These are phyloP conservation scores for Aspergillus sp. DNA, from an alignment of 2,329 filamentous ascomycete genomes.

Conservation along the genomic window DNA sequence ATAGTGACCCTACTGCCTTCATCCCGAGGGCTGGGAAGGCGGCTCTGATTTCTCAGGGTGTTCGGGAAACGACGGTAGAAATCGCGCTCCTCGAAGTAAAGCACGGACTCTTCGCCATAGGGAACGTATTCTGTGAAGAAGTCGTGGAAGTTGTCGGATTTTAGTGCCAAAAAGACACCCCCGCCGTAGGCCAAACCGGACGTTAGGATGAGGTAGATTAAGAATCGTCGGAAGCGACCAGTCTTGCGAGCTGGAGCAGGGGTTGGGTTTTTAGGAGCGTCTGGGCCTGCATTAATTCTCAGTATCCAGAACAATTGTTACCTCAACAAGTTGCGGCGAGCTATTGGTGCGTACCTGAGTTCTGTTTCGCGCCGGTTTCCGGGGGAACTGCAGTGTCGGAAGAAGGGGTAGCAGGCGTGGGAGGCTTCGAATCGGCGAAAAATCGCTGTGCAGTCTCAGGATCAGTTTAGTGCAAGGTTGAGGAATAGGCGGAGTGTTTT, in stretches of 20 bases:
- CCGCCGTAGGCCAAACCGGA: constrained; percentile 78
- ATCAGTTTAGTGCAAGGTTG: constrained; percentile 24
- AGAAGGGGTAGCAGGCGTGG: constrained; percentile 45
- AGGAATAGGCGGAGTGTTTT: constrained; percentile 25
- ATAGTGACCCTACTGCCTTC: constrained; percentile 75
- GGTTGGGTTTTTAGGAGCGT: constrained; percentile 37
- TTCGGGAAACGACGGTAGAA: constrained; percentile 81
- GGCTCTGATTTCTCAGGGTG: constrained; percentile 50
- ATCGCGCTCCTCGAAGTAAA: constrained; percentile 93
- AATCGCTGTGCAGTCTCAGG: constrained; percentile 41
- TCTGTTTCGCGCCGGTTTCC: constrained; percentile 49
- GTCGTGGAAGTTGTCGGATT: constrained; percentile 98
- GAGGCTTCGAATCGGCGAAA: constrained; percentile 51
- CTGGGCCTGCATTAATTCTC: constrained; percentile 38
- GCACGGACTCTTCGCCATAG: constrained; percentile 88
- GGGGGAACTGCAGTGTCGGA: constrained; percentile 50
- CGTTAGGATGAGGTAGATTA: constrained; percentile 74
- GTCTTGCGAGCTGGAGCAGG: constrained; percentile 59
- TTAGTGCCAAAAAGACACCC: constrained; percentile 86
- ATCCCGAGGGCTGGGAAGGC: constrained; percentile 40
- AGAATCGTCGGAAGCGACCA: constrained; percentile 73
- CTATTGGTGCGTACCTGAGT: constrained; percentile 35
- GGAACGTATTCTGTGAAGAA: constrained; percentile 98
- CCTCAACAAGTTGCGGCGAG: constrained; percentile 11
- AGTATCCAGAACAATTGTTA: constrained; percentile 22